Evolutionary conservation across 78 protist species (phyloP).

Genomic region (Trichosphaerium sp.): DNA sequence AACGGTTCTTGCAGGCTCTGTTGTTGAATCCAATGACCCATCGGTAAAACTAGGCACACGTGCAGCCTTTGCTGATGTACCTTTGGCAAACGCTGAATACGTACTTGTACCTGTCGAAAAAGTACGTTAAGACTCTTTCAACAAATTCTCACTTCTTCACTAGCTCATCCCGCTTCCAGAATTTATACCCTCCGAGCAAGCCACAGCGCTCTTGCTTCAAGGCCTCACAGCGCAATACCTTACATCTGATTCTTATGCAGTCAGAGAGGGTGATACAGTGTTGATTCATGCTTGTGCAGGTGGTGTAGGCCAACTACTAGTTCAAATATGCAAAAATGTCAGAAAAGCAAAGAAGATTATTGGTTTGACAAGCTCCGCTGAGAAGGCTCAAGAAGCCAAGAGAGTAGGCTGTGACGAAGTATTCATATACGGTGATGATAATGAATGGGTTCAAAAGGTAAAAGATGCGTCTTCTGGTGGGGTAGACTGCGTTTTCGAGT

Average conservation of each 20-base stretch:
- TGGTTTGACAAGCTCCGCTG: conserved; percentile 25
- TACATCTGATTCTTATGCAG: not conserved
- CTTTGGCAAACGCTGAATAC: not conserved
- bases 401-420: not conserved
- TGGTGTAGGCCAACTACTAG: conserved; percentile 27
- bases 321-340: conserved; percentile 19
- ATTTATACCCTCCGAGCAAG: not conserved
- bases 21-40: not conserved
- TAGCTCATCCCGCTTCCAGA: not conserved
- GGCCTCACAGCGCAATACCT: conserved; percentile 60
- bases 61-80: not conserved
- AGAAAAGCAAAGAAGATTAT: conserved; percentile 22
- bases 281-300: conserved; percentile 63
- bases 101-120: not conserved
- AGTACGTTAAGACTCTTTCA: not conserved
- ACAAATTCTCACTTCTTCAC: not conserved
- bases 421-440: not conserved
- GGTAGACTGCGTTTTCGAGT: not conserved
- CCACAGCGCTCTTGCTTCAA: conserved; percentile 29
- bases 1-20: not conserved
- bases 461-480: not conserved
- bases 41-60: not conserved
- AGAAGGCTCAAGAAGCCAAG: conserved; percentile 24
- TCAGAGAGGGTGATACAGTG: conserved; percentile 11
- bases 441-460: not conserved